Evolutionary conservation across 805 yeast genomes (phyloP).

Genomic region (Candida rishiriensis): DNA sequence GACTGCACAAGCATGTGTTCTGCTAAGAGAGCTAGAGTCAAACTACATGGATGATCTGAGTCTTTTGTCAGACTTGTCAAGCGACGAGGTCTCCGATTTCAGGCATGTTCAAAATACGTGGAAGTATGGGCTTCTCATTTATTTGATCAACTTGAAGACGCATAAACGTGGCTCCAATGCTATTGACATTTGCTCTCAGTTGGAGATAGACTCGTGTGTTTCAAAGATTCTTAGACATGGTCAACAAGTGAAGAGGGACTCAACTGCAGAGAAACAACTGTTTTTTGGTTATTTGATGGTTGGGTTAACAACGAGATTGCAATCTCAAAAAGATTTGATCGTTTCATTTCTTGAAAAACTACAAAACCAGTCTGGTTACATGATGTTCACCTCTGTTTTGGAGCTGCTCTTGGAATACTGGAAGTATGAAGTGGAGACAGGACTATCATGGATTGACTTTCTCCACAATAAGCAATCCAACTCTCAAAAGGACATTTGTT

Average conservation of each 20-base stretch:
- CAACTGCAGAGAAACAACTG: slow-evolving; percentile 7
- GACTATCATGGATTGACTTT: slow-evolving; percentile 6
- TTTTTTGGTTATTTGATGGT: slow-evolving; percentile 9
- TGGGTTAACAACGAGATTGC: slow-evolving; percentile 4
- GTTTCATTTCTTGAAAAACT: slow-evolving; percentile 2
- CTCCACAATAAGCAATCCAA: not conserved
- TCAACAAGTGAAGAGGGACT: not conserved
- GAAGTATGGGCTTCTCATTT: slow-evolving; percentile 6
- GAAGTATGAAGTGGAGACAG: not conserved
- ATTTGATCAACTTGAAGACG: slow-evolving; percentile 4
- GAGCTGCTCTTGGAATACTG: slow-evolving; percentile 6
- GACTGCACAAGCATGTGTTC: slow-evolving; percentile 2
- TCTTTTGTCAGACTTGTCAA: not conserved
- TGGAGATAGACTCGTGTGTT: slow-evolving; percentile 8
- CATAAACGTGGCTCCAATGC: slow-evolving; percentile 1
- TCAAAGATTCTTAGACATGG: slow-evolving; percentile 6
- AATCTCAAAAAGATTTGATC: not conserved
- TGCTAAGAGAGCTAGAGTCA: slow-evolving; percentile 1
- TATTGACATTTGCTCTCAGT: slow-evolving; percentile 1
- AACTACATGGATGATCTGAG: slow-evolving; percentile 3
- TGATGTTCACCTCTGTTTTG: slow-evolving; percentile 1
- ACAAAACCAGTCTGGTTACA: slow-evolving; percentile 3
- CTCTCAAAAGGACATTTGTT: not conserved
- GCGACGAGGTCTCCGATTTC: slow-evolving; percentile 5
- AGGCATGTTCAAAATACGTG: slow-evolving; percentile 7